Evolutionary conservation across 2,329 filamentous ascomycete genomes (phyloP).

Genomic region (Calonectria ilicicola): DNA sequence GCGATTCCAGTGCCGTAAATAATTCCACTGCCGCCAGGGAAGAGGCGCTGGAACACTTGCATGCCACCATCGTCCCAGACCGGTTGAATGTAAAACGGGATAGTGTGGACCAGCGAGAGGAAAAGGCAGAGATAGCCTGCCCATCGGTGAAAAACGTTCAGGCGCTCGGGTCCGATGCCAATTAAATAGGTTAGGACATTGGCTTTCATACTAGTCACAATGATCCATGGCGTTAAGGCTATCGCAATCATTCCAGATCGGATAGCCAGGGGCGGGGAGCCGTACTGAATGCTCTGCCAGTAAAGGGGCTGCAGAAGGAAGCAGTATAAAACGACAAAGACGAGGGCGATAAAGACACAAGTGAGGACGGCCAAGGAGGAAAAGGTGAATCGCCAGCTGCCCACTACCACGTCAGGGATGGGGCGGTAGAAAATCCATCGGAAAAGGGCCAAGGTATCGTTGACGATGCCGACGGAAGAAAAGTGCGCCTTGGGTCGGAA

Average conservation of each 20-base stretch:
- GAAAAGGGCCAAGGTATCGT: constrained; percentile 84
- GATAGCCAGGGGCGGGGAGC: constrained; percentile 89
- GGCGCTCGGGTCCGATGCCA: constrained; percentile 89
- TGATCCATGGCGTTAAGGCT: constrained; percentile 92
- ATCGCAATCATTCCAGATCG: constrained; percentile 92
- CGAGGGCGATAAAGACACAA: constrained; percentile 75
- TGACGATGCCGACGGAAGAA: constrained; percentile 79
- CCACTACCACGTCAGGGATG: constrained; percentile 78
- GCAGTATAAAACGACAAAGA: constrained; percentile 83
- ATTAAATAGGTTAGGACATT: constrained; percentile 88
- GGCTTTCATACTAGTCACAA: constrained; percentile 90
- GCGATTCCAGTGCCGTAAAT: constrained; percentile 90
- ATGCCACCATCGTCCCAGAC: constrained; percentile 85
- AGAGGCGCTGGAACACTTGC: constrained; percentile 76
- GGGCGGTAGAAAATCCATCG: constrained; percentile 92
- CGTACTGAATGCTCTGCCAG: constrained; percentile 87
- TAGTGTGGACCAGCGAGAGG: constrained; percentile 83
- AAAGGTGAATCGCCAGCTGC: constrained; percentile 79
- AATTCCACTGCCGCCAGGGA: constrained; percentile 72
- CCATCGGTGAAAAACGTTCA: constrained; percentile 96
- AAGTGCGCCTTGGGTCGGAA: constrained; percentile 78
- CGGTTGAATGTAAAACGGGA: constrained; percentile 91
- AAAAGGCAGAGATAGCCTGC: constrained; percentile 88
- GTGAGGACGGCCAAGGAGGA: constrained; percentile 81
- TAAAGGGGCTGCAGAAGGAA: constrained; percentile 91